phyloP scores from a whole-genome alignment of 108 stramenopile species.

The Nitzschia inconspicua region DNA sequence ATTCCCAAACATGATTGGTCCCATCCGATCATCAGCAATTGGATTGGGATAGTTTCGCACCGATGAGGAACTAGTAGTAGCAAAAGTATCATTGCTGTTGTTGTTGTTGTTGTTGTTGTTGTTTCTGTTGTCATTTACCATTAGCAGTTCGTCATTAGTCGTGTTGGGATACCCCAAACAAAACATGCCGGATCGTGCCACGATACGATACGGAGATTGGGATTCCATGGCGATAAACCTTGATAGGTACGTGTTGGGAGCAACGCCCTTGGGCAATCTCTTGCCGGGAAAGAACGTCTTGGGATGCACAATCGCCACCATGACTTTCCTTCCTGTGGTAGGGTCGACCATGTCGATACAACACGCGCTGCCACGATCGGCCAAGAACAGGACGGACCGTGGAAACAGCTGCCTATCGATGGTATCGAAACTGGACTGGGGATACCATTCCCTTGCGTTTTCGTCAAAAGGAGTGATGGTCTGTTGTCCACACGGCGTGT shows the following conservation, averaged over 20 bases:
- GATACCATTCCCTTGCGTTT: neutral
- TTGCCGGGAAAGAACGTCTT: slow-evolving; percentile 5
- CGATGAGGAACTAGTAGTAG: no score
- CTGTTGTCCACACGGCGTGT: neutral
- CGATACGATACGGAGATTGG: neutral
- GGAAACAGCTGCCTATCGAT: no score
- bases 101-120: neutral
- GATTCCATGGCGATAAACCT: neutral
- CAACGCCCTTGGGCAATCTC: neutral
- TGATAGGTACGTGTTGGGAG: neutral
- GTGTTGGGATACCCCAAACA: slow-evolving; percentile 3
- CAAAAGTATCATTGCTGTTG: neutral
- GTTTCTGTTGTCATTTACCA: neutral
- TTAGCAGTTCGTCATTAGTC: neutral
- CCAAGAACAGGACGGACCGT: neutral
- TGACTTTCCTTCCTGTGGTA: neutral
- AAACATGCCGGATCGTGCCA: slow-evolving; percentile 1
- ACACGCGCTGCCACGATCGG: slow-evolving; percentile 6
- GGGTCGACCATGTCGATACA: neutral
- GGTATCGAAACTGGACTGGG: neutral
- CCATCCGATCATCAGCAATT: neutral
- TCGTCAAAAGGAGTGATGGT: neutral
- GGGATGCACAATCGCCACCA: slow-evolving; percentile 4
- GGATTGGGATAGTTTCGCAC: neutral
- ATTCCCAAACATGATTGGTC: neutral